phyloP scores from a whole-genome alignment of 2,329 filamentous ascomycete species.

The Elsinoe arachidis region DNA sequence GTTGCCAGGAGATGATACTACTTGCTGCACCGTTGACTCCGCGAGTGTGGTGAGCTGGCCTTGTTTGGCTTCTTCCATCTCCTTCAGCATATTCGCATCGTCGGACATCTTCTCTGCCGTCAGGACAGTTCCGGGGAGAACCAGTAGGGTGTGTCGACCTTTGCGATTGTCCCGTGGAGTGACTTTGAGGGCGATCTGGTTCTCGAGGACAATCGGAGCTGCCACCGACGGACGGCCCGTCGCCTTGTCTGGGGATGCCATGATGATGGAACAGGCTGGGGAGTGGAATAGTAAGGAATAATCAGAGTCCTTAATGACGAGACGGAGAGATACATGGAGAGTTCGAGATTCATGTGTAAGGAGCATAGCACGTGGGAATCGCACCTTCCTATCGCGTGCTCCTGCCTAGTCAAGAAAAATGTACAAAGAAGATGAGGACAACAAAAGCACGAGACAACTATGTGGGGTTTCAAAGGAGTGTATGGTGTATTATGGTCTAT shows the following conservation, averaged over 20 bases:
- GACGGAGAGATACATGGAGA: too few species aligned
- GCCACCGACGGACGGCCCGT: neutral
- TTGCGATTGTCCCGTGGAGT: constrained; percentile 8
- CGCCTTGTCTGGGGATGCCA: neutral
- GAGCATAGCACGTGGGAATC: too few species aligned
- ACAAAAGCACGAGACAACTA: neutral
- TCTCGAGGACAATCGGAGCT: neutral
- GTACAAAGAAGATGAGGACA: neutral
- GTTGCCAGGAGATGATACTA: neutral
- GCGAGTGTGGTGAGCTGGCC: neutral
- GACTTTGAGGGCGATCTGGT: constrained; percentile 5
- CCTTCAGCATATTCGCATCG: neutral
- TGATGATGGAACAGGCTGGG: neutral
- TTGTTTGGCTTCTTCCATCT: neutral
- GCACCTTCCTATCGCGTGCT: too few species aligned
- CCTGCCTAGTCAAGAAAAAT: too few species aligned
- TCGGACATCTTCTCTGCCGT: neutral
- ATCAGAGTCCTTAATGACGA: neutral
- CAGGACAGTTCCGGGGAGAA: neutral
- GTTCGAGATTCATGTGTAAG: too few species aligned
- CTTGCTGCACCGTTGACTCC: neutral
- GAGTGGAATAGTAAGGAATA: neutral
- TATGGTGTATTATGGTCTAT: constrained; percentile 5
- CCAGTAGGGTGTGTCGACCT: constrained; percentile 5
- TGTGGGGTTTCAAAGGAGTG: constrained; percentile 1